Evolutionary conservation across 768 basidiomycete genomes (phyloP), one percentile per base, ranked within the genome.

Genomic region (Lepiota subincarnata): DNA sequence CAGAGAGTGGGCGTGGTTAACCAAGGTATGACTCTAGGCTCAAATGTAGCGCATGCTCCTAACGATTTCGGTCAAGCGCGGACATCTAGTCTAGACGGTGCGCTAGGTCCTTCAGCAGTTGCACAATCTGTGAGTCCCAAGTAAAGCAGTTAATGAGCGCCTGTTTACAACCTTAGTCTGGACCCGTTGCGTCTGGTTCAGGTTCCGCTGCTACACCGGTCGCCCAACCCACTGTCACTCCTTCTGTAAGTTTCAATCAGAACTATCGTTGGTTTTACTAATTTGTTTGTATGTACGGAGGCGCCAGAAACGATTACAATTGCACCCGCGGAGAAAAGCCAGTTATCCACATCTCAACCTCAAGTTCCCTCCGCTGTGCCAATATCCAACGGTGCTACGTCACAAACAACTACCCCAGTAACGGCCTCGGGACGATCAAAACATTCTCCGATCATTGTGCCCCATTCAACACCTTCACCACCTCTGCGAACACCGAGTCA

Each of bases 401-500:
- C 20, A 24, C 22, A n/a, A 16, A n/a, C 22, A 6, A 8, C n/a
- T n/a, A n/a, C 22, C 5, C 38, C 43, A 45, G 40, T 34, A 12
- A 2, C 13, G 19, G 24, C 26, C 19, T n/a, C 14, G 10, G 37
- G 10, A n/a, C n/a, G 8, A 10, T 22, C 36, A 24, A 38, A 35
- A 28, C 14, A n/a, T 46, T 22, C 31, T 18, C n/a, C 1, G 10
- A 18, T 16, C 26, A 13, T 16, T 8, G 26, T 14, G 19, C 11
- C 31, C 22, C 26, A 28, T 16, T 13, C 28, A 18, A n/a, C 35
- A 5, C 13, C 14, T 14, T 41, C 53, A 13, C 45, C 53, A 13
- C 45, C 53, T 13, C 19, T 49, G 44, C 67, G 67, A 48, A 68
- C 70, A 4, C 75, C 76, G 20, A 56, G 61, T 31, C 66, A 79